Evolutionary conservation across 257 asterid genomes (phyloP).

Genomic region (Capsicum pubescens): DNA sequence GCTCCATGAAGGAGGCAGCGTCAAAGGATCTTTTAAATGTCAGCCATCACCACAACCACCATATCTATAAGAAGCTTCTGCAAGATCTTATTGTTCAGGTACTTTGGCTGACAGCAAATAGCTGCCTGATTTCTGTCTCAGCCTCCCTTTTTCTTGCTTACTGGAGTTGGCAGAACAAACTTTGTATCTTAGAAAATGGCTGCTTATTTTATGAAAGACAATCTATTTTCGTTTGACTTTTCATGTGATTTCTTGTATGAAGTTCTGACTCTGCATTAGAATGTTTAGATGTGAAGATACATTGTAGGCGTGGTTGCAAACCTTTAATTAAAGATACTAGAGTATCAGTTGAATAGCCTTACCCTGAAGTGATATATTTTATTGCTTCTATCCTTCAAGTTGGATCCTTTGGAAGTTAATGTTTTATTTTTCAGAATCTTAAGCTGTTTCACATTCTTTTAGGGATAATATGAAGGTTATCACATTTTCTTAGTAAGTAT

Average conservation of each 20-base stretch:
- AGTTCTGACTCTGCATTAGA: conserved; percentile 10
- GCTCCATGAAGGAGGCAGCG: conserved; percentile 73
- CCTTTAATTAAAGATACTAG: not conserved
- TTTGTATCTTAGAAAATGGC: not conserved
- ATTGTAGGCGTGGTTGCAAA: not conserved
- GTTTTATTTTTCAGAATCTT: not conserved
- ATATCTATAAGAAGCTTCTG: conserved; percentile 61
- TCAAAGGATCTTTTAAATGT: conserved; percentile 60
- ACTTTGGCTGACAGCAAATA: conserved; percentile 5
- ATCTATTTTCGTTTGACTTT: conserved; percentile 19
- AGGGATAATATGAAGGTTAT: conserved; percentile 17
- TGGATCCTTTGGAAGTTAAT: conserved; percentile 13
- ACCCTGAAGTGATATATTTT: not conserved
- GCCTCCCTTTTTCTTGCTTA: not conserved
- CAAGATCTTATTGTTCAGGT: conserved; percentile 88
- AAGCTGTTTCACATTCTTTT: not conserved
- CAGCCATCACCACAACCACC: conserved; percentile 53
- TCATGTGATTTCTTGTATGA: conserved; percentile 6
- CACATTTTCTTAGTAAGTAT: not conserved
- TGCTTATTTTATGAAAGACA: conserved; percentile 3
- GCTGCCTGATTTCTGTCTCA: not conserved
- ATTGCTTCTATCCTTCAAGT: conserved; percentile 15
- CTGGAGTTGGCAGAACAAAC: not conserved
- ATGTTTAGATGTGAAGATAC: conserved; percentile 16
- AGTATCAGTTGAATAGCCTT: not conserved